Conservation (phyloP, 495 filamentous ascomycete species). For the Neurospora tetrasperma region DNA sequence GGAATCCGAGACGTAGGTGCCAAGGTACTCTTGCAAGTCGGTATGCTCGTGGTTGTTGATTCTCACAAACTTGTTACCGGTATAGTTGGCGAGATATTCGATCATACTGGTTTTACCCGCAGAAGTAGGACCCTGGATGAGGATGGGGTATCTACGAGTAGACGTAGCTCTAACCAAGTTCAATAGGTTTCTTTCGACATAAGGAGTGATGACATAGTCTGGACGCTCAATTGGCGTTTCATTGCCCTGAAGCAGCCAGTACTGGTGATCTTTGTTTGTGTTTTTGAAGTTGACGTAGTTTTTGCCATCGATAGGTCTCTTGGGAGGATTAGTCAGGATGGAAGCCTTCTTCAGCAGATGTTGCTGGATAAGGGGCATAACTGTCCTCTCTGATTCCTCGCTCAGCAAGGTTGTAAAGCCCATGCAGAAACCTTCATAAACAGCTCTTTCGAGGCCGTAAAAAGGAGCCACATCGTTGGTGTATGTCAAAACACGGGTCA, state of each 20-base stretch:
- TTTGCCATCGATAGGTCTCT: constrained; percentile 60
- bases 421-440: constrained; percentile 98
- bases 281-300: constrained; percentile 71
- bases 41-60: constrained; percentile 99
- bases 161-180: constrained; percentile 90
- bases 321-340: constrained; percentile 66
- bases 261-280: constrained; percentile 54
- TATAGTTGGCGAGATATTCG: constrained; percentile 89
- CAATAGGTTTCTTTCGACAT: constrained; percentile 84
- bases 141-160: constrained; percentile 80
- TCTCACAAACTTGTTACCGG: constrained; percentile 90
- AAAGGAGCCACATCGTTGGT: constrained; percentile 71
- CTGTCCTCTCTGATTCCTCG: constrained; percentile 61
- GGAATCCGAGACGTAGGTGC: constrained; percentile 78
- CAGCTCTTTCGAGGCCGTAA: constrained; percentile 76
- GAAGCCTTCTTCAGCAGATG: constrained; percentile 55
- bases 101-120: constrained; percentile 99
- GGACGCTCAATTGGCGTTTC: constrained; percentile 56
- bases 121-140: constrained; percentile 96
- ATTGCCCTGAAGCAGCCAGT: constrained; percentile 77
- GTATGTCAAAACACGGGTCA: constrained; percentile 85
- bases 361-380: constrained; percentile 71
- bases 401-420: constrained; percentile 84
- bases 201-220: constrained; percentile 94
- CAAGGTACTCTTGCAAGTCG: constrained; percentile 94